These are phyloP conservation scores for Aphanomyces cochlioides DNA, from an alignment of 352 stramenopile genomes.

Conservation along the genomic window DNA sequence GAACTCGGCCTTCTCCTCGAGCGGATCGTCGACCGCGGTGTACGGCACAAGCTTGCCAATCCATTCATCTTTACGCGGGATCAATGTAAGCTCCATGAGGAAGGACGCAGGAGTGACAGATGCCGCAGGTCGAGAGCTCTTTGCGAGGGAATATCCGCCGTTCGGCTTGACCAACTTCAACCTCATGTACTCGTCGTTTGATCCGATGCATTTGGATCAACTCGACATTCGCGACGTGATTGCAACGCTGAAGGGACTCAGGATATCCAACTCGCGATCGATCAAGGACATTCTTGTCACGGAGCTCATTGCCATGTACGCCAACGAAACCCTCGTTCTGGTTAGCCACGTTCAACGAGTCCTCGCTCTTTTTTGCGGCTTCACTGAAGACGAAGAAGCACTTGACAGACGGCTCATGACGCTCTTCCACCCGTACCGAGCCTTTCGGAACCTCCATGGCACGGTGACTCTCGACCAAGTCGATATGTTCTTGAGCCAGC, in stretches of 20 bases:
- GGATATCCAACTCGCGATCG: slow-evolving; percentile 9
- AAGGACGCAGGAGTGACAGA: neutral
- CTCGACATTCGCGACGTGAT: slow-evolving; percentile 18
- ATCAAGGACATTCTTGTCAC: slow-evolving; percentile 19
- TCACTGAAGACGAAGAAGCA: neutral
- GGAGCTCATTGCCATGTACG: slow-evolving; percentile 7
- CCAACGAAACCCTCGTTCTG: neutral
- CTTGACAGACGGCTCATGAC: neutral
- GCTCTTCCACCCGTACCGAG: neutral
- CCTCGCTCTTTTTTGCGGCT: neutral
- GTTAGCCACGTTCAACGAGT: neutral
- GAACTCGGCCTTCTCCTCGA: slow-evolving; percentile 10
- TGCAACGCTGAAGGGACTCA: neutral
- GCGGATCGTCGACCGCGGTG: neutral
- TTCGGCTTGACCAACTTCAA: slow-evolving; percentile 15
- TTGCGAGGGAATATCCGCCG: slow-evolving; percentile 10
- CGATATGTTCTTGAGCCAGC: neutral
- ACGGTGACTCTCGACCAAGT: neutral
- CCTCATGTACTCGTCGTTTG: slow-evolving; percentile 21
- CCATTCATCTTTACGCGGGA: slow-evolving; percentile 14
- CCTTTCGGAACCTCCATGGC: slow-evolving; percentile 9
- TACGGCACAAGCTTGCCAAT: neutral
- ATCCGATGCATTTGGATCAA: slow-evolving; percentile 10
- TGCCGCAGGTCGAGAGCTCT: slow-evolving; percentile 5
- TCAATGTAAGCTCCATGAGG: slow-evolving; percentile 11